Conservation (phyloP, 768 basidiomycete genomes). For the Boletus tomentosulus region DNA sequence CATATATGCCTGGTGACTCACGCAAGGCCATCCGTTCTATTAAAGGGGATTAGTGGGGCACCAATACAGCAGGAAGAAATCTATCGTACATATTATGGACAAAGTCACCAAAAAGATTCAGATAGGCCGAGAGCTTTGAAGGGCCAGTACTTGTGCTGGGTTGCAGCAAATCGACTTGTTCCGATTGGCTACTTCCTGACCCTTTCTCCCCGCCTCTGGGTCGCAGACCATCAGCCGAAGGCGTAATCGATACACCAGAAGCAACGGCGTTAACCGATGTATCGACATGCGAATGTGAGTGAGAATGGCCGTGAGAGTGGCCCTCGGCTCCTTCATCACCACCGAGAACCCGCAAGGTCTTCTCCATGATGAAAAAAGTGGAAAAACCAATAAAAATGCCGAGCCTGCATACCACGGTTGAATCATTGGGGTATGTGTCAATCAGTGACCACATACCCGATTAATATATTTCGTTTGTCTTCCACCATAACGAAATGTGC, state of each 20-base stretch:
- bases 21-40: constrained; percentile 89
- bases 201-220: constrained; percentile 37
- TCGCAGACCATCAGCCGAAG: constrained; percentile 46
- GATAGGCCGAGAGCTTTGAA: constrained; percentile 84
- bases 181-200: constrained; percentile 16
- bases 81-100: constrained; percentile 80
- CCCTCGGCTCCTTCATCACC: constrained; percentile 48
- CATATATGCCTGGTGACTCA: constrained; percentile 38
- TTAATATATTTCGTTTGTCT: constrained; percentile 85
- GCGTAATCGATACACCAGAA: constrained; percentile 45
- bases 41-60: constrained; percentile 11
- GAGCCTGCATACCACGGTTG: constrained; percentile 40
- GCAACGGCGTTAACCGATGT: constrained; percentile 31
- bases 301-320: constrained; percentile 53
- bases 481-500: constrained; percentile 82
- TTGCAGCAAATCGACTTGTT: constrained; percentile 22
- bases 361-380: constrained; percentile 91
- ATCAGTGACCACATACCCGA: constrained; percentile 54
- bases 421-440: constrained; percentile 5
- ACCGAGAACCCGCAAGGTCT: constrained; percentile 77
- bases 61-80: constrained; percentile 10
- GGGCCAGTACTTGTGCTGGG: constrained; percentile 44
- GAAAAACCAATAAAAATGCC: constrained; percentile 86
- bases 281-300: constrained; percentile 49
- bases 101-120: constrained; percentile 91